A percentile compares a stretch with the other conserved stretches of the same genome.
Conservation (phyloP, 176 grass and related monocot genomes). For the Cenchrus purpureus region DNA sequence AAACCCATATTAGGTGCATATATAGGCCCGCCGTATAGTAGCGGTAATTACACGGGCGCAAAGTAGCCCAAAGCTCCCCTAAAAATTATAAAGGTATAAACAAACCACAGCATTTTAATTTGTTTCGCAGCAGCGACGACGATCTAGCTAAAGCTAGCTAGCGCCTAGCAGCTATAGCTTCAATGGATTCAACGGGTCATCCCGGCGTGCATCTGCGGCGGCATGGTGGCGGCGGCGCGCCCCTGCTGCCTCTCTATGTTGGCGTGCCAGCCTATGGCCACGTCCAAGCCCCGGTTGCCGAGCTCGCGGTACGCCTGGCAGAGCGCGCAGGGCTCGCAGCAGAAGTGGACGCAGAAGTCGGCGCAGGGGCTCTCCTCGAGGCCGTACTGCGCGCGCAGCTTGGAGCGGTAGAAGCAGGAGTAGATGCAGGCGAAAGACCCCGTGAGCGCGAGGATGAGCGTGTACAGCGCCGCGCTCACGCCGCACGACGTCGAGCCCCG, state of each 20-base stretch:
- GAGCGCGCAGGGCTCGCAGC: conserved; percentile 69
- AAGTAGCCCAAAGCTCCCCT: no score
- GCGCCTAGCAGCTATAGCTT: no score
- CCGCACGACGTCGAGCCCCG: conserved; percentile 66
- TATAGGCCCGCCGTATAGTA: no score
- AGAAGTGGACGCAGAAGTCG: conserved; percentile 74
- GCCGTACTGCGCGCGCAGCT: conserved; percentile 63
- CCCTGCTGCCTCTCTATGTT: conserved; percentile 58
- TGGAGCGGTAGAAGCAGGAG: conserved; percentile 83
- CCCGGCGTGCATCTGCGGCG: conserved; percentile 40
- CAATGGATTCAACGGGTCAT: conserved; percentile 32
- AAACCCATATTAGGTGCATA: no score
- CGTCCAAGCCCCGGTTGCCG: conserved; percentile 52
- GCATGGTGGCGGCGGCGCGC: conserved; percentile 38
- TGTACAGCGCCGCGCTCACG: conserved; percentile 53
- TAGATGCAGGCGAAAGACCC: conserved; percentile 55
- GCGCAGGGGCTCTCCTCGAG: conserved; percentile 55
- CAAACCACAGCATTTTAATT: no score
- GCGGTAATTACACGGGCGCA: no score
- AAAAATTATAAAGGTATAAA: no score
- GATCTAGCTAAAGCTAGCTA: no score
- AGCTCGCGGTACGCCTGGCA: conserved; percentile 85
- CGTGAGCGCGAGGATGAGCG: conserved; percentile 46
- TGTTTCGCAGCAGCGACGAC: no score
- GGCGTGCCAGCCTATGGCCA: conserved; percentile 52